Evolutionary conservation across 257 asterid genomes (phyloP).

Genomic region (Nicotiana benthamiana): DNA sequence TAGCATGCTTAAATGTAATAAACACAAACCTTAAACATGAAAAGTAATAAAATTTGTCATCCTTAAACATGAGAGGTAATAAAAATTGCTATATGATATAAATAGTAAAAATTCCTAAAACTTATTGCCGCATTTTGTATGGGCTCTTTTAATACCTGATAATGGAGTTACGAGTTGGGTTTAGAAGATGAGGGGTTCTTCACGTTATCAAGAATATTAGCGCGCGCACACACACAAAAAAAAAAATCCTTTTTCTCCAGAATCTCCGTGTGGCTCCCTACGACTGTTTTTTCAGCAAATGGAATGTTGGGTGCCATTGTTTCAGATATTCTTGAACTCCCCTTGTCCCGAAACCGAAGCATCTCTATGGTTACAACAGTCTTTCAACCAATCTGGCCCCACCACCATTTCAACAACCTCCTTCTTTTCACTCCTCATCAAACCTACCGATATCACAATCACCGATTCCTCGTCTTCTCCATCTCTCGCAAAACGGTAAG

Average conservation of each 20-base stretch:
- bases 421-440: slow-evolving; percentile 34
- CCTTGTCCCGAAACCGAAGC: slow-evolving; percentile 68
- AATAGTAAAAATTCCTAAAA: no score
- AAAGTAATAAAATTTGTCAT: no score
- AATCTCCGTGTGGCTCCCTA: not conserved
- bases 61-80: no score
- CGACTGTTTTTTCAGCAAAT: slow-evolving; percentile 14
- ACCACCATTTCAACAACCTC: slow-evolving; percentile 30
- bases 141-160: no score
- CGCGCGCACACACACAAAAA: not conserved
- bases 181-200: no score
- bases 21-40: no score
- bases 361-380: slow-evolving; percentile 51
- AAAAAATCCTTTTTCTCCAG: not conserved
- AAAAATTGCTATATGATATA: no score
- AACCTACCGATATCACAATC: slow-evolving; percentile 13
- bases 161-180: no score
- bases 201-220: no score
- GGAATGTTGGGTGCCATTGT: slow-evolving; percentile 66
- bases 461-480: slow-evolving; percentile 11
- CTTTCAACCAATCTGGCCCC: slow-evolving; percentile 29
- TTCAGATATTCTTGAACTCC: slow-evolving; percentile 55
- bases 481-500: slow-evolving; percentile 23
- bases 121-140: no score
- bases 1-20: no score